Evolutionary conservation across 139 green algal species (phyloP), one percentile per base, ranked within the genome.

Genomic region (Closterium sp.): DNA sequence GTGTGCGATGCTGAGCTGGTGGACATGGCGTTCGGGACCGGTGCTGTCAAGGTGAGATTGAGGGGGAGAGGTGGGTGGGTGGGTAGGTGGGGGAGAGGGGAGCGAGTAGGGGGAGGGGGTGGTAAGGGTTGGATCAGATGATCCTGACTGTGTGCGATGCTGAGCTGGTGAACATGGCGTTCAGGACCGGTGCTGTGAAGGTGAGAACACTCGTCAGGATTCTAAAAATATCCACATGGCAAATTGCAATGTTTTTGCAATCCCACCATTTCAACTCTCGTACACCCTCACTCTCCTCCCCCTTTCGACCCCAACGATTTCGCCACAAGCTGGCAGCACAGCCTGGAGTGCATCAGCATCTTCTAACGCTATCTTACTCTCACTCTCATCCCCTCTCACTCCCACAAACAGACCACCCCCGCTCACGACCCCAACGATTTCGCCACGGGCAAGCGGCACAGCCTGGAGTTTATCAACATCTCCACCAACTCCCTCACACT

Each of bases 361-460:
- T 55, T 55, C 36, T n/a, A n/a, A n/a, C n/a, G n/a, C n/a, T n/a
- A n/a, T n/a, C 4, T 10, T 9, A 66, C 4, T 9, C 4, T 10
- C 38, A 34, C 83, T 32, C n/a, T 10, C 31, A 31, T 89, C 36
- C 6, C 85, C 30, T 8, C 85, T 38, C 31, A 23, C 25, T 89
- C 85, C 31, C 3, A 1, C 38, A 9, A 19, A 1, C 89, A 92
- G 95, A 98, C 99, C 94, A 99, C 98, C 0, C 98, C 98, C 25
- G 98, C 97, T 30, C 98, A 99, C 92, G 98, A 99, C 95, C 97
- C 97, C 94, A 99, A 99, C 94, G 98, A 99, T 91, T 99, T 98
- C 87, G 86, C 91, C 35, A 97, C 97, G 55, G 97, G 97, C 89
- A 97, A 98, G 95, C 95, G 97, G 64, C 97, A 98, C 94, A 94